phyloP scores from a whole-genome alignment of 495 filamentous ascomycete genomes.

The Penicillium coffeae region DNA sequence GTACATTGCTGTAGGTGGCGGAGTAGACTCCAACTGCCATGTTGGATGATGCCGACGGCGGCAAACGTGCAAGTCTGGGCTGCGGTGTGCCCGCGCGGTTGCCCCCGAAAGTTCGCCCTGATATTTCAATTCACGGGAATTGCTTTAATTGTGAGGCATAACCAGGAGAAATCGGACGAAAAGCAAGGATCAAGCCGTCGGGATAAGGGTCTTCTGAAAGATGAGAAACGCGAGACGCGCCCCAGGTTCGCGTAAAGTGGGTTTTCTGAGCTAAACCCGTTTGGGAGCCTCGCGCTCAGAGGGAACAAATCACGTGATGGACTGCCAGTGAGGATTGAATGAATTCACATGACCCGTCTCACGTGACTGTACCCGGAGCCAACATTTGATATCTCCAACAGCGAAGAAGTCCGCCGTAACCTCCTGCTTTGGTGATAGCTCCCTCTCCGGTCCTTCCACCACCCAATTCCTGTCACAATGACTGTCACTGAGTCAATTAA shows the following conservation, averaged over 20 bases:
- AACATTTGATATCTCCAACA: constrained; percentile 22
- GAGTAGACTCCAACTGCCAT: constrained; percentile 68
- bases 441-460: constrained; percentile 13
- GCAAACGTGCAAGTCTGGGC: constrained; percentile 17
- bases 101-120: constrained; percentile 8
- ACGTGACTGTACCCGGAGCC: constrained; percentile 9
- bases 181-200: not conserved
- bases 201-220: constrained; percentile 3
- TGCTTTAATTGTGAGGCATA: too few relatives aligned
- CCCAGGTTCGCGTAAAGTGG: constrained; percentile 27
- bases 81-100: constrained; percentile 13
- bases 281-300: constrained; percentile 5
- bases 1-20: constrained; percentile 91
- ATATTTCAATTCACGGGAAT: not conserved
- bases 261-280: constrained; percentile 24
- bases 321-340: not conserved
- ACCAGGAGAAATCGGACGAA: not conserved
- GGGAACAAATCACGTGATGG: not conserved
- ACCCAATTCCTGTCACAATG: constrained; percentile 31
- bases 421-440: constrained; percentile 18
- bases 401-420: constrained; percentile 29
- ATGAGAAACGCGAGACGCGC: constrained; percentile 19
- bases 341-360: not conserved
- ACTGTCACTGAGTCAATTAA: constrained; percentile 52
- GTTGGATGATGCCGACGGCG: constrained; percentile 20